These are phyloP conservation scores for Epichloe uncinata DNA, from an alignment of 2,329 filamentous ascomycete species.

Conservation along the genomic window DNA sequence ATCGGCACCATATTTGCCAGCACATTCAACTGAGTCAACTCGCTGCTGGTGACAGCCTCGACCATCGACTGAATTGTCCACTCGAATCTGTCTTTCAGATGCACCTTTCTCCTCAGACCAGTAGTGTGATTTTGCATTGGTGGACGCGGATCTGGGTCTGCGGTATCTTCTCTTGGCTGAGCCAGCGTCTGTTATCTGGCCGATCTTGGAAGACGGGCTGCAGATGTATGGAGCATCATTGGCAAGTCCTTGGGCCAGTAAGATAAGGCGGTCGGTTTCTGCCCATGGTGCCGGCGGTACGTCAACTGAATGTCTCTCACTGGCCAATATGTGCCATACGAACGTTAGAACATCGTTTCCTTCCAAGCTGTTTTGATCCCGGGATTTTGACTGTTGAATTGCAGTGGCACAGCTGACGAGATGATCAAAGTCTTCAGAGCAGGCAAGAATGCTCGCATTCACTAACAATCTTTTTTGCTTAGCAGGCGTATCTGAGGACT, in stretches of 20 bases:
- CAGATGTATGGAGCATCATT: slow-evolving; percentile 10
- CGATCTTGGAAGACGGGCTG: slow-evolving; percentile 2
- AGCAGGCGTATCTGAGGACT: slow-evolving; percentile 12
- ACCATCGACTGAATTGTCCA: neutral
- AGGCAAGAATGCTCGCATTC: slow-evolving; percentile 19
- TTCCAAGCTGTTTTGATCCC: slow-evolving; percentile 13
- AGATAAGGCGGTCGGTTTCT: slow-evolving; percentile 23
- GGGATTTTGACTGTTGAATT: slow-evolving; percentile 10
- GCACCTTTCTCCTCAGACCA: slow-evolving; percentile 1
- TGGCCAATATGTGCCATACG: slow-evolving; percentile 14
- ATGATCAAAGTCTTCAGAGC: slow-evolving; percentile 22
- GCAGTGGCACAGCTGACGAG: slow-evolving; percentile 21
- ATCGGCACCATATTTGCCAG: neutral
- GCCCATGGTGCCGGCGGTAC: slow-evolving; percentile 15
- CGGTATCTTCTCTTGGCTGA: neutral
- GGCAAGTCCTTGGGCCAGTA: slow-evolving; percentile 16
- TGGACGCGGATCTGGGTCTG: neutral
- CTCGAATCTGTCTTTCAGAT: neutral
- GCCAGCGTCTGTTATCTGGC: neutral
- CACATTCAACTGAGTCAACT: neutral
- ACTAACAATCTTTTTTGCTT: slow-evolving; percentile 16
- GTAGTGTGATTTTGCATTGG: neutral
- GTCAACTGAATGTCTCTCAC: slow-evolving; percentile 2
- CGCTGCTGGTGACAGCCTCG: neutral
- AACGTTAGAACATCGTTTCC: slow-evolving; percentile 21